These are phyloP conservation scores for Chytriomyces sp. DNA, from an alignment of 192 early-diverging fungal genomes.

Conservation along the genomic window DNA sequence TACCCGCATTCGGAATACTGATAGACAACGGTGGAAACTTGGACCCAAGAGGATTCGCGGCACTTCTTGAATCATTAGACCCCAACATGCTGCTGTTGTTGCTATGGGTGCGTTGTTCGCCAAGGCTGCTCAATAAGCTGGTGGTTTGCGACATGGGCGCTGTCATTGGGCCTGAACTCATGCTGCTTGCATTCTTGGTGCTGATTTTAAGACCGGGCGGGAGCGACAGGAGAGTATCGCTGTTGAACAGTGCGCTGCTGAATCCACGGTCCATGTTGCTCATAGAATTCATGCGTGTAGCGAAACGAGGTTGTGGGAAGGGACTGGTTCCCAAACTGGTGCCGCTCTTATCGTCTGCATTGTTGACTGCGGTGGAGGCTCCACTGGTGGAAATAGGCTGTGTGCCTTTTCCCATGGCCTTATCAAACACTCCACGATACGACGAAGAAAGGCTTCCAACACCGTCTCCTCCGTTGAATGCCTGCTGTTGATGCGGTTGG, in stretches of 20 bases:
- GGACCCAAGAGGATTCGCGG: not conserved
- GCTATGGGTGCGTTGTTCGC: not conserved
- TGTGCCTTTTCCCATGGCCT: not conserved
- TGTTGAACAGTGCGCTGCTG: constrained; percentile 56
- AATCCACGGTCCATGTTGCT: constrained; percentile 44
- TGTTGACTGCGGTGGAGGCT: not conserved
- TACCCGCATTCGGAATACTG: constrained; percentile 12
- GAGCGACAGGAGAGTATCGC: constrained; percentile 47
- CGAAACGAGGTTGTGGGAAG: constrained; percentile 18
- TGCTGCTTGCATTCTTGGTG: constrained; percentile 7
- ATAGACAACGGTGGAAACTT: constrained; percentile 23
- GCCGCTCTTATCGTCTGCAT: not conserved
- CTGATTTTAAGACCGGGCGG: constrained; percentile 27
- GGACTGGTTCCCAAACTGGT: not conserved
- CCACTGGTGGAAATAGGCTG: constrained; percentile 6
- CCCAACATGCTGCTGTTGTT: not conserved
- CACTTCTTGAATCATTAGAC: not conserved
- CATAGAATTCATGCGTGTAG: constrained; percentile 30
- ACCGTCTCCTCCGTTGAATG: not conserved
- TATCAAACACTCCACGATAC: constrained; percentile 9
- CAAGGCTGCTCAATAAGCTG: constrained; percentile 13
- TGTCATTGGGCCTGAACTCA: constrained; percentile 17
- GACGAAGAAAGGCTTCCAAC: constrained; percentile 11
- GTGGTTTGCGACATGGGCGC: constrained; percentile 9
- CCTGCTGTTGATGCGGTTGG: not conserved